Base-by-base conservation (phyloP, 495 filamentous ascomycete genomes). In the Hyaloscypha hepaticicola region DNA sequence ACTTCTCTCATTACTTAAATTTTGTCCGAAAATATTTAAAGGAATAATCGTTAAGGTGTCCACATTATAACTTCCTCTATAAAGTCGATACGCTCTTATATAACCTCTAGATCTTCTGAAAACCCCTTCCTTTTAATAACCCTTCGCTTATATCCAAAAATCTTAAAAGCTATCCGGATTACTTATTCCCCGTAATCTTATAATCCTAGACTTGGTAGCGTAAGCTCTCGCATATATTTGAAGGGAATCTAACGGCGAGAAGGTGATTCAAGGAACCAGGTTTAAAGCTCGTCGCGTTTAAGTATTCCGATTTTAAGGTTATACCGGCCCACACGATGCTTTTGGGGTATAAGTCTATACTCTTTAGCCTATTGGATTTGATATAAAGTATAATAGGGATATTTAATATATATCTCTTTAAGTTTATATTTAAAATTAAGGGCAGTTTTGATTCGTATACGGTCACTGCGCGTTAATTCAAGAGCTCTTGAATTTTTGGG, bases 11-110 rank as follows among this genome's bases (percentile, higher is more conserved):
- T 4, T 2, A 73, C 64, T 71, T 63, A 76, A 12, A 67, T 70
- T 31, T 76, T 66, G 66, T 74, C 61, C 16, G 64, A 71, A 68
- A 63, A 74, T 3, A 74, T 57, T 28, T 72, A 63, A 24, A 38
- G 57, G 2, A 25, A 25, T 63, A 63, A 72, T 57, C 69, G 34
- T 9, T 68, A 38, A 41, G 33, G 26, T 7, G 66, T 64, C 69
- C 51, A 75, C n/a, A 55, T 0, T 0, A 60, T 7, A 21, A 67
- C 38, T 4, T 67, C 63, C 24, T 56, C 1, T 12, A 65, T 71
- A 66, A 61, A 74, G 16, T 19, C 22, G 24, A 64, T 16, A 33
- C 68, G 64, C 26, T 26, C 19, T 16, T 24, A 5, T 34, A 58
- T 38, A 33, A 58, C 31, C 29, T 25, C 14, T 9, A 28, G 55